Evolutionary conservation across 768 basidiomycete species (phyloP), one percentile per base, ranked within the genome.

Genomic region (Panaeolus papilionaceus): DNA sequence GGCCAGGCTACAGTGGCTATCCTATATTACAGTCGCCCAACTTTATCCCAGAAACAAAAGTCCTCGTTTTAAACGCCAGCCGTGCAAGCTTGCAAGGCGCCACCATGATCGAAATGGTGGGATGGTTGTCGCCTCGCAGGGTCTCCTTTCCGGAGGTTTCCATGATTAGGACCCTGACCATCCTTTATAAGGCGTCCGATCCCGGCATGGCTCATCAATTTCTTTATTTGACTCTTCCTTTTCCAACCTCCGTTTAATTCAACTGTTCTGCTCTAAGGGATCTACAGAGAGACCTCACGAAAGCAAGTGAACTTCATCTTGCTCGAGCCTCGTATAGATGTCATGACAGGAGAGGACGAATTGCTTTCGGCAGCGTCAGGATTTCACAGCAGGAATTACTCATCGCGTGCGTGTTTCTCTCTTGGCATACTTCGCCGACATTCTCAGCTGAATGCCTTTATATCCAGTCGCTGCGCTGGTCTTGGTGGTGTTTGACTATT

Each of bases 321-420:
- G 4, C 11, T 12, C 9, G 4, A 23, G 23, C 23, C 23, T 23
- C 23, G 23, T 2, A 26, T 33, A 58, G 2, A 37, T 33, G 54
- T 58, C 6, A 58, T 58, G 54, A 58, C 1, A 12, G 28, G 6
- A 26, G 18, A 23, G 1, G 20, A 18, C 5, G 26, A 51, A 9
- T 7, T 33, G 28, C 33, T 28, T 5, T 33, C 12, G 9, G 28
- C 28, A 12, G 28, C 26, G 3, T 4, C 54, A 14, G 54, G 2
- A 3, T 58, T 58, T 14, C 54, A 18, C 4, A 58, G 54, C 54
- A 58, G 54, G 20, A 58, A 58, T 33, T 58, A 58, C 33, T 58
- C 54, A 10, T 58, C 54, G 28, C 14, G 54, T 58, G 28, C 54
- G 28, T 58, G 54, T 37, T 26, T 51, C 12, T 51, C 23, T 12